Evolutionary conservation across 208 protist species (phyloP).

Genomic region (Leishmania lainsoni): DNA sequence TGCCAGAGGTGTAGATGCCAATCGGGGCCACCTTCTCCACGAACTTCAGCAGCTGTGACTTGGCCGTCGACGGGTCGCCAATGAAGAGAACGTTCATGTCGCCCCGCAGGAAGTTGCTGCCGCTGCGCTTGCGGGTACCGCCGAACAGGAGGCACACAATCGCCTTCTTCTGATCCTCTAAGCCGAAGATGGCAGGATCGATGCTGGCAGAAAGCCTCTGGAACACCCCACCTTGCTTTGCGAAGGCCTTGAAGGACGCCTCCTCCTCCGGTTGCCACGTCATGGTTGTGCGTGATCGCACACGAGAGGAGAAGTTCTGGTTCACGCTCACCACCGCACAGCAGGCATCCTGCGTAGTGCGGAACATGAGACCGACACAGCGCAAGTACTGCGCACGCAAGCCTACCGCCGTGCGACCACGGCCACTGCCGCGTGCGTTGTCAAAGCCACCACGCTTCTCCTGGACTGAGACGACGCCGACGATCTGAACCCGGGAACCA

Average conservation of each 20-base stretch:
- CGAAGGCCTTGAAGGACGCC: slow-evolving; percentile 88
- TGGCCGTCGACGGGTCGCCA: slow-evolving; percentile 99
- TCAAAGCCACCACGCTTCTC: slow-evolving; percentile 73
- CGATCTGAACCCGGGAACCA: slow-evolving; percentile 97
- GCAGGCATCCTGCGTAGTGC: slow-evolving; percentile 34
- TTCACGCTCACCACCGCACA: slow-evolving; percentile 79
- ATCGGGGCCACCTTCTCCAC: slow-evolving; percentile 96
- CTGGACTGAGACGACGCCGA: slow-evolving; percentile 85
- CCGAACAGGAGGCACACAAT: slow-evolving; percentile 98
- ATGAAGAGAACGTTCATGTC: slow-evolving; percentile 99
- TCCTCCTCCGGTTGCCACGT: slow-evolving; percentile 91
- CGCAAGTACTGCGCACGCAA: slow-evolving; percentile 92
- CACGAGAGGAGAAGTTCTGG: slow-evolving; percentile 87
- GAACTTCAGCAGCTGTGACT: slow-evolving; percentile 99
- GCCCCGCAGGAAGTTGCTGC: slow-evolving; percentile 97
- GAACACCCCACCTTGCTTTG: slow-evolving; percentile 91
- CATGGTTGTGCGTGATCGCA: slow-evolving; percentile 74
- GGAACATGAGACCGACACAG: slow-evolving; percentile 87
- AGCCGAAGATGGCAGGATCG: slow-evolving; percentile 98
- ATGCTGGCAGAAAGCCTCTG: slow-evolving; percentile 94
- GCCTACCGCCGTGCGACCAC: slow-evolving; percentile 58
- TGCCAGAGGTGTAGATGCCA: slow-evolving; percentile 99
- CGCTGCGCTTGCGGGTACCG: slow-evolving; percentile 96
- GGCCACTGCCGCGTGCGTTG: slow-evolving; percentile 33
- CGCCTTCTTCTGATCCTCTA: slow-evolving; percentile 97